phyloP scores from a whole-genome alignment of 1,139 yeast species.

The Blastobotrys petasosporus region DNA sequence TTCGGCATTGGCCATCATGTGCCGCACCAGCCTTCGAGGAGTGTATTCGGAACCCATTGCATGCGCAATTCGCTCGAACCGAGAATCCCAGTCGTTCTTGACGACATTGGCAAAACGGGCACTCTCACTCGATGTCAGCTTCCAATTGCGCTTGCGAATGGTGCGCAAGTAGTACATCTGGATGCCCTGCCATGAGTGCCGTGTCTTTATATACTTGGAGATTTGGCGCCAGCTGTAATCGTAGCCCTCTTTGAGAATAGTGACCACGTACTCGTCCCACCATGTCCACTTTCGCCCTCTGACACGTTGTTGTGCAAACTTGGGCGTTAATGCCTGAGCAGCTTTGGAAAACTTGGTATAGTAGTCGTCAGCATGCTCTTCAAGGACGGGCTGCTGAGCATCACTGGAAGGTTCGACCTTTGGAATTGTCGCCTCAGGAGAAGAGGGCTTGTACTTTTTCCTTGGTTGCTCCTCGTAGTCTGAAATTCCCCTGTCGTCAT shows the following conservation, averaged over 20 bases:
- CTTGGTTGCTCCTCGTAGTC: no score
- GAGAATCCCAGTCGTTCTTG: conserved; percentile 37
- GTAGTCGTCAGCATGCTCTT: no score
- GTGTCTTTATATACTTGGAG: conserved; percentile 30
- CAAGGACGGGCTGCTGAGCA: no score
- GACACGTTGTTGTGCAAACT: no score
- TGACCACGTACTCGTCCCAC: conserved; percentile 36
- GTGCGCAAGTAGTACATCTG: conserved; percentile 41
- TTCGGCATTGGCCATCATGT: background rate
- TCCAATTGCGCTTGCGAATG: conserved; percentile 34
- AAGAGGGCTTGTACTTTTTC: no score
- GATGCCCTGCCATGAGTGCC: conserved; percentile 41
- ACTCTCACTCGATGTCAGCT: conserved; percentile 33
- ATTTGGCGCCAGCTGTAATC: conserved; percentile 38
- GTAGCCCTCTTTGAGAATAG: conserved; percentile 36
- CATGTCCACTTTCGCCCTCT: conserved; percentile 11
- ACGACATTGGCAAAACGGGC: conserved; percentile 29
- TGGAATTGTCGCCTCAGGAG: no score
- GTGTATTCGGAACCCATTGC: conserved; percentile 29
- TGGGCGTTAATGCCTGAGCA: no score
- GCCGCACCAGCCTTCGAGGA: conserved; percentile 8
- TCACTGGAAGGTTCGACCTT: no score
- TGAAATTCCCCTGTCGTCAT: no score
- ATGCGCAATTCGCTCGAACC: conserved; percentile 36
- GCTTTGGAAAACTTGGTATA: no score